Evolutionary conservation across 2,329 filamentous ascomycete species (phyloP).

Genomic region (Penicillium nordicum): DNA sequence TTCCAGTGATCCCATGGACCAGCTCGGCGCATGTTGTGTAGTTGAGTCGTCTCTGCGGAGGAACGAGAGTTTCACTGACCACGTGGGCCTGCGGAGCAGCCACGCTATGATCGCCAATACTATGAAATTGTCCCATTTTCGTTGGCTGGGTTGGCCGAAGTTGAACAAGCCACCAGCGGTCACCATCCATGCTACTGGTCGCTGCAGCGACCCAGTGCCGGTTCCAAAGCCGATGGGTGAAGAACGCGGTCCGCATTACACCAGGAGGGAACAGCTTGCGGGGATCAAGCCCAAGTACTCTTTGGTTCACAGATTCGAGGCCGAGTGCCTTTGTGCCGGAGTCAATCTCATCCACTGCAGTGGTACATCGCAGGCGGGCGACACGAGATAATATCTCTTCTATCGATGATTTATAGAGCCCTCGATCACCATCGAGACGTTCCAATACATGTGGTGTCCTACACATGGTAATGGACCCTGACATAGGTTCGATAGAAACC

Average conservation of each 20-base stretch:
- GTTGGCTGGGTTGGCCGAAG: slow-evolving; percentile 22
- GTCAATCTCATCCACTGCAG: slow-evolving; percentile 41
- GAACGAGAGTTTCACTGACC: slow-evolving; percentile 29
- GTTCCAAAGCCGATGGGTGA: slow-evolving; percentile 51
- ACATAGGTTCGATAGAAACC: slow-evolving; percentile 70
- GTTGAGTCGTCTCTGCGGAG: slow-evolving; percentile 17
- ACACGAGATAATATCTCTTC: slow-evolving; percentile 42
- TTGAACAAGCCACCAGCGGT: slow-evolving; percentile 71
- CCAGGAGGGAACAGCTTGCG: slow-evolving; percentile 62
- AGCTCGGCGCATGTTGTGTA: slow-evolving; percentile 34
- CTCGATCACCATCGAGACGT: slow-evolving; percentile 63
- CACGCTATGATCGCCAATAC: slow-evolving; percentile 13
- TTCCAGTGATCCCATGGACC: slow-evolving; percentile 36
- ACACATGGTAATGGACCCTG: slow-evolving; percentile 69
- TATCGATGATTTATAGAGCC: slow-evolving; percentile 47
- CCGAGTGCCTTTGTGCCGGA: slow-evolving; percentile 35
- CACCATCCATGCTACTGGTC: slow-evolving; percentile 67
- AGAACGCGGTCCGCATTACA: slow-evolving; percentile 63
- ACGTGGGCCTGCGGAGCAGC: slow-evolving; percentile 27
- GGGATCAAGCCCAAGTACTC: slow-evolving; percentile 44
- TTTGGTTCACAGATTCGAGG: slow-evolving; percentile 38
- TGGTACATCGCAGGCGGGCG: slow-evolving; percentile 37
- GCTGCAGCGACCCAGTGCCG: slow-evolving; percentile 71
- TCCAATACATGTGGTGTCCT: slow-evolving; percentile 58
- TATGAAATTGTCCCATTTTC: slow-evolving; percentile 3